These are phyloP conservation scores for Flaveria robusta DNA, from an alignment of 129 eudicot genomes.

Conservation along the genomic window DNA sequence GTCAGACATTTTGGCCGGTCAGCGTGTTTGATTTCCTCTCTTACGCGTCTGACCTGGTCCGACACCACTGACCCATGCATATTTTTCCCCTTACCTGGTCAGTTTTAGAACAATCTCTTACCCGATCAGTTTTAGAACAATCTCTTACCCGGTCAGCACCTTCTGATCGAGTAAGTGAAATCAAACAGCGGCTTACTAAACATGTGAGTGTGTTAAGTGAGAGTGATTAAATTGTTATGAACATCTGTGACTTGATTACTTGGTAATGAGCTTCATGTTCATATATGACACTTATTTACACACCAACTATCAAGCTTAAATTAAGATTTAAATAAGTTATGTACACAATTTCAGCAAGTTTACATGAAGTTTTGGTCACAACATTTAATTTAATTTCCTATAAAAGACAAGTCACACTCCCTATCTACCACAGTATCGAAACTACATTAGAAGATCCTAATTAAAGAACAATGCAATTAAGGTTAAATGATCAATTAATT, in stretches of 20 bases:
- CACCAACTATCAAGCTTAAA: slow-evolving; percentile 10
- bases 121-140: no score
- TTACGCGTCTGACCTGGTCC: no score
- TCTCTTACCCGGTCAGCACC: no score
- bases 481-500: slow-evolving; percentile 29
- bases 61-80: no score
- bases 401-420: slow-evolving; percentile 6
- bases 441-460: slow-evolving; percentile 17
- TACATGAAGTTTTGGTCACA: slow-evolving; percentile 30
- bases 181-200: no score
- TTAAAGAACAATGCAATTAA: slow-evolving; percentile 30
- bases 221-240: no score
- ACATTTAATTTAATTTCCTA: not conserved
- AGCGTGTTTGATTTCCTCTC: no score
- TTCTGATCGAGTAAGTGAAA: no score
- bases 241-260: not conserved
- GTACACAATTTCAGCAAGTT: slow-evolving; percentile 35
- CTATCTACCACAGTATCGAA: slow-evolving; percentile 24
- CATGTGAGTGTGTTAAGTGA: no score
- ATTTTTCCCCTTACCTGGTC: no score
- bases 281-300: not conserved
- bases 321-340: slow-evolving; percentile 19
- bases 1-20: no score
- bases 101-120: no score
- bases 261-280: not conserved